Conservation (phyloP, 192 early-diverging fungal genomes). For the Spizellomyces sp. region DNA sequence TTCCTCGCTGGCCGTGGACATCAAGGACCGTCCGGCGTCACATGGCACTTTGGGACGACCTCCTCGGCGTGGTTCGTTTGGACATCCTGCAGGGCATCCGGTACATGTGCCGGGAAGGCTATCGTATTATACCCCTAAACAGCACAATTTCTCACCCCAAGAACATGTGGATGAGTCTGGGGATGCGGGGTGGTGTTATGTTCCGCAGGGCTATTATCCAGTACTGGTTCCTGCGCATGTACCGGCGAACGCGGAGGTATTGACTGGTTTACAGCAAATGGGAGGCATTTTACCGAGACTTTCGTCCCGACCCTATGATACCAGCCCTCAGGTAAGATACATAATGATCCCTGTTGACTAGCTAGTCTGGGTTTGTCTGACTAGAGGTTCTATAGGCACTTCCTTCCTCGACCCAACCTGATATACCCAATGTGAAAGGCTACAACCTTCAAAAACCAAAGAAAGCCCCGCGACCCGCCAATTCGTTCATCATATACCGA, state of each 20-base stretch:
- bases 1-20: conserved; percentile 10
- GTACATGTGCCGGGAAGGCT: background rate
- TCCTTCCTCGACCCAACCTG: background rate
- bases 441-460: conserved; percentile 28
- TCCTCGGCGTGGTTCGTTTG: conserved; percentile 13
- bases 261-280: background rate
- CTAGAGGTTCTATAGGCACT: background rate
- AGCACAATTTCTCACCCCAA: background rate
- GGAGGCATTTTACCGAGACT: conserved; percentile 19
- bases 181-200: conserved; percentile 11
- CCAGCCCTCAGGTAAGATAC: background rate
- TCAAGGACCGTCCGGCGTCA: conserved; percentile 6
- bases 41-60: background rate
- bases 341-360: background rate
- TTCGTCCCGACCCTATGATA: background rate
- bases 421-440: background rate
- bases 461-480: conserved; percentile 51
- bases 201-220: conserved; percentile 23
- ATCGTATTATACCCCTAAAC: background rate
- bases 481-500: conserved; percentile 71
- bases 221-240: conserved; percentile 21
- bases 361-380: background rate
- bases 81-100: background rate
- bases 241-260: conserved; percentile 14
- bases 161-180: background rate